Evolutionary conservation across 257 asterid genomes (phyloP).

Genomic region (Nicotiana attenuata): DNA sequence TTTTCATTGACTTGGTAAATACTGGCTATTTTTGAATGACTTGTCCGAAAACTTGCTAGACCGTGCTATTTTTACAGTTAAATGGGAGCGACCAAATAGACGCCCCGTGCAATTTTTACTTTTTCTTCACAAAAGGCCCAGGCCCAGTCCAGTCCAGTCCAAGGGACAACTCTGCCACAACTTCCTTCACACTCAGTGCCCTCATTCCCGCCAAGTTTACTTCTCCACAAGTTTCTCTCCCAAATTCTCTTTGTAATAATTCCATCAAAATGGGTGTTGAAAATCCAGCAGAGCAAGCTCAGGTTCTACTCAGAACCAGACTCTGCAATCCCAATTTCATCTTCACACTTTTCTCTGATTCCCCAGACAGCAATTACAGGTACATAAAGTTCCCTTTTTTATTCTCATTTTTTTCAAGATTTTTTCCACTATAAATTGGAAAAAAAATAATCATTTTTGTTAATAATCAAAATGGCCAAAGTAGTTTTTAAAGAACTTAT

Average conservation of each 20-base stretch:
- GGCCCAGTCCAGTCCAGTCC: background rate
- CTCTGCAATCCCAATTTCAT: slow-evolving; percentile 57
- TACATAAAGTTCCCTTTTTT: slow-evolving; percentile 1
- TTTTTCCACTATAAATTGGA: background rate
- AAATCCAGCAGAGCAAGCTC: slow-evolving; percentile 39
- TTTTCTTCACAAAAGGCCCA: too few species aligned
- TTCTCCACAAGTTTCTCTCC: background rate
- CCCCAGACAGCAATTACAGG: slow-evolving; percentile 88
- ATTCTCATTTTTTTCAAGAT: background rate
- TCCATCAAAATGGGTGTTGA: slow-evolving; percentile 34
- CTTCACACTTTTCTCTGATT: slow-evolving; percentile 56
- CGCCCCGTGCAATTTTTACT: too few species aligned
- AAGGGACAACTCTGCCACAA: too few species aligned
- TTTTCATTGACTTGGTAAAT: too few species aligned
- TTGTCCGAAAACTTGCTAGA: too few species aligned
- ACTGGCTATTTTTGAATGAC: too few species aligned
- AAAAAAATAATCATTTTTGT: too few species aligned
- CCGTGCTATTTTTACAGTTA: too few species aligned
- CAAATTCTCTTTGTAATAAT: background rate
- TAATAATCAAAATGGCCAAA: too few species aligned
- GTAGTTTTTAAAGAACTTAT: background rate
- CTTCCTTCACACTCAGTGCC: background rate
- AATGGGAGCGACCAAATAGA: too few species aligned
- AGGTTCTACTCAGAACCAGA: slow-evolving; percentile 52
- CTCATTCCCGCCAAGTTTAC: background rate